Evolutionary conservation across 2,329 filamentous ascomycete species (phyloP), one percentile per base, ranked within the genome.

Genomic region (Emergomyces pasteurianus): DNA sequence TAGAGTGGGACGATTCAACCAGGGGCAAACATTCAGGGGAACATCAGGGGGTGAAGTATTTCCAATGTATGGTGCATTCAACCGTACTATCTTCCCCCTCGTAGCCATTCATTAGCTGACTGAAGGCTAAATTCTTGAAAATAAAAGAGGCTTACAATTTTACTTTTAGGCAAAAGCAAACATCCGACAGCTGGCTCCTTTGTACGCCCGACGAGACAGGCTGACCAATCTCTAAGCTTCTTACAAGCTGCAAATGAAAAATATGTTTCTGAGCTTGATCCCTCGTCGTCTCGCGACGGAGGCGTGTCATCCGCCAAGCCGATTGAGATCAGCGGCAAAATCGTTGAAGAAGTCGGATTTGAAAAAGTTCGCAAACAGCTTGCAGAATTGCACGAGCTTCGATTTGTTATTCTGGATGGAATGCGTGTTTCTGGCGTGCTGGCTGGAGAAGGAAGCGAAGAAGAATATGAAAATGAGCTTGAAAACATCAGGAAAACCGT

Each of bases 331-430:
- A 76, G 89, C 74, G 80, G 82, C 43, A 97, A 97, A 75, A 83
- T 92, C 21, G 92, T 90, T 5, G 88, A 97, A 75, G 92, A 97
- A 75, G 84, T 97, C 40, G 94, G 94, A 36, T 97, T 97, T 67
- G 91, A 95, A 67, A 96, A 96, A 79, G 90, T 96, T 66, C 84
- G 88, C 50, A 82, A 82, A 65, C 85, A 92, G 74, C 86, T 95
- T 69, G 87, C 91, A 6, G 68, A 87, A 69, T 79, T 97, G 38
- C 79, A 86, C 60, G 89, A 94, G 67, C 80, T 97, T 62, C 86
- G 82, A 66, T 86, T 92, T 60, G 86, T 95, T 57, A 84, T 97
- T 46, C 79, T 99, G 8, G 92, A 97, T 74, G 86, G 87, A 16
- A 75, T 90, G 69, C 79, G 83, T 58, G 81, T 97, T 21, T 67